Evolutionary conservation across 331 rosid genomes (phyloP), one percentile per base, ranked within the genome.

Genomic region (Prunus yedoensis): DNA sequence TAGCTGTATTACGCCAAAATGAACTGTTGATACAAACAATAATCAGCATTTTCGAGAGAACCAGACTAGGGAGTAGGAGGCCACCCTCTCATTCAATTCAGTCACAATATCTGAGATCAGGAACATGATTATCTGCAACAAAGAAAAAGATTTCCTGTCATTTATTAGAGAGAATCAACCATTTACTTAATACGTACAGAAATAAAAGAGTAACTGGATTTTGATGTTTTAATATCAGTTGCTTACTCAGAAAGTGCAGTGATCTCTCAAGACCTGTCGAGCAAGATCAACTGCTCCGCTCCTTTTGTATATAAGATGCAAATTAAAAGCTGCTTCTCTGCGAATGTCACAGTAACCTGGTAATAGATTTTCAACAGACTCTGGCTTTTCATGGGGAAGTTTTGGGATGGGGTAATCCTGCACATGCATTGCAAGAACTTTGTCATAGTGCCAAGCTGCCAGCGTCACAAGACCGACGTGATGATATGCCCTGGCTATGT

Each of bases 231-330:
- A 27, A 35, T 38, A 2, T 35, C 3, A 72, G 35, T 60, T 52
- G 35, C 14, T 8, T 69, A 67, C 71, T 84, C 87, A 91, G 49
- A 89, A 71, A 43, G 91, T 70, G 74, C 96, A 93, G 79, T 93
- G 75, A 82, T 93, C 94, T 76, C 70, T 93, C 4, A 91, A 85
- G 80, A 91, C 87, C 90, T 86, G 91, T 77, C 96, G 89, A 58
- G 27, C 27, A 25, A 25, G 27, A 25, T 25, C 27, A 25, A 25
- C 27, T 25, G 27, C 27, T 25, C 27, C 27, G 1, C 27, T 25
- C 27, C 1, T 25, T 25, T 25, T 25, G 27, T 25, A 25, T 25
- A 25, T 25, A 25, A 25, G 27, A 25, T 25, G 27, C 27, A 25
- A 25, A 25, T 25, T 25, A 25, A 25, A 25, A 25, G 27, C 27